Conservation (phyloP, 768 basidiomycete species). For the Leccinum subgranulosum region DNA sequence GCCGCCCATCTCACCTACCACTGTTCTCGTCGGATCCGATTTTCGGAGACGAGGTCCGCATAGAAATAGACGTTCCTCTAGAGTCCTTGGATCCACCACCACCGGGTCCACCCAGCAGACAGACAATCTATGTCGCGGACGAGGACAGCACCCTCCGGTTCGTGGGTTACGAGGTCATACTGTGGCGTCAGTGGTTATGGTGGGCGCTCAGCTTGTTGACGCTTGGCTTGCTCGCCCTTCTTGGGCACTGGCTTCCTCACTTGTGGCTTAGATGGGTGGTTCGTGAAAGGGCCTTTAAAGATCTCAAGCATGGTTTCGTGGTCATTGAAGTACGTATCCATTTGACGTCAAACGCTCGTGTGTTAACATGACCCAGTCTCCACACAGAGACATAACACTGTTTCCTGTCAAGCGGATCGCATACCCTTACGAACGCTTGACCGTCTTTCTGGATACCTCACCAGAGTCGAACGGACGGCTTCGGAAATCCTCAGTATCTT, state of each 20-base stretch:
- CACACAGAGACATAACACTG: slow-evolving; percentile 77
- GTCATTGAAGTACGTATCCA: slow-evolving; percentile 77
- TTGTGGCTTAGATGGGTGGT: slow-evolving; percentile 90
- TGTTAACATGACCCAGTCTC: slow-evolving; percentile 53
- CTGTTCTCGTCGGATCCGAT: slow-evolving; percentile 71
- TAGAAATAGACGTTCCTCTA: slow-evolving; percentile 72
- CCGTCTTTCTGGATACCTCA: slow-evolving; percentile 60
- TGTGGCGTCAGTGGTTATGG: slow-evolving; percentile 69
- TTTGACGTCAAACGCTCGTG: slow-evolving; percentile 1
- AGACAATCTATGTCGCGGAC: slow-evolving; percentile 81
- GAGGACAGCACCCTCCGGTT: slow-evolving; percentile 89
- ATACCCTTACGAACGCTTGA: slow-evolving; percentile 77
- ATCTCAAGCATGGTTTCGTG: slow-evolving; percentile 67
- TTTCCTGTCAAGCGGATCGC: slow-evolving; percentile 64
- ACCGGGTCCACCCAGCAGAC: slow-evolving; percentile 78
- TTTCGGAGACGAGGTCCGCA: slow-evolving; percentile 79
- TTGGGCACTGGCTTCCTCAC: slow-evolving; percentile 92
- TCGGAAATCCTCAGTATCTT: slow-evolving; percentile 20
- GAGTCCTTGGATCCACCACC: slow-evolving; percentile 68
- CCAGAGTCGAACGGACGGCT: slow-evolving; percentile 28
- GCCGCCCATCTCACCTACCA: slow-evolving; percentile 47
- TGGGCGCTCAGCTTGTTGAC: slow-evolving; percentile 60
- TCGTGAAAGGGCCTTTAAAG: slow-evolving; percentile 76
- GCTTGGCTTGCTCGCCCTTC: slow-evolving; percentile 68
- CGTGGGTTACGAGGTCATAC: slow-evolving; percentile 73